Evolutionary conservation across 1,139 yeast genomes (phyloP).

Genomic region (Taphrina wiesneri): DNA sequence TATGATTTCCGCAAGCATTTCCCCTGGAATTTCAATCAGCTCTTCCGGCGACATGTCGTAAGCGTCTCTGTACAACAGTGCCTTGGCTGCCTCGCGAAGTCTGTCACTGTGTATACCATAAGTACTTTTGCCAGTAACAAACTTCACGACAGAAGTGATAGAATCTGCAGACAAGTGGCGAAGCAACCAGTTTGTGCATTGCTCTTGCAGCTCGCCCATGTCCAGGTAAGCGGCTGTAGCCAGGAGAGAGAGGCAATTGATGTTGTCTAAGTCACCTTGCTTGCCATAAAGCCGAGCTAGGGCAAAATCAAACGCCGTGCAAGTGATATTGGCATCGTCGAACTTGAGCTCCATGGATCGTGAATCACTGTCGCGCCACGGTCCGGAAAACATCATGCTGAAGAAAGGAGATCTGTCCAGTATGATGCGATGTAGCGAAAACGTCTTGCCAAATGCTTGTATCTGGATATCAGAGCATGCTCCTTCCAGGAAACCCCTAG

Average conservation of each 20-base stretch:
- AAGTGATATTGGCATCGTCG: constrained; percentile 49
- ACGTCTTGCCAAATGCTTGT: constrained; percentile 51
- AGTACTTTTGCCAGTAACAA: constrained; percentile 49
- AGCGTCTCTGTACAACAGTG: constrained; percentile 53
- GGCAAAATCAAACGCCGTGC: constrained; percentile 53
- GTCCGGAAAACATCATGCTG: constrained; percentile 50
- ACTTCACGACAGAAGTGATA: constrained; percentile 48
- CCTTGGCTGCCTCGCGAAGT: constrained; percentile 52
- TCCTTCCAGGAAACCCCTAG: constrained; percentile 44
- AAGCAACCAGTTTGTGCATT: constrained; percentile 50
- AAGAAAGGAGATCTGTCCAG: constrained; percentile 54
- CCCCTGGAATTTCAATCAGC: constrained; percentile 54
- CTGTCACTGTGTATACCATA: constrained; percentile 53
- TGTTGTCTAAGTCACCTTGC: constrained; percentile 45
- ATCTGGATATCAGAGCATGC: constrained; percentile 54
- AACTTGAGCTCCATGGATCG: constrained; percentile 48
- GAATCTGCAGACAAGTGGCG: constrained; percentile 46
- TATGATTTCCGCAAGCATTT: constrained; percentile 51
- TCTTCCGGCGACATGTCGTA: constrained; percentile 50
- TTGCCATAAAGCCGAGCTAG: constrained; percentile 53
- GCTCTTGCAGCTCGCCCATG: constrained; percentile 51
- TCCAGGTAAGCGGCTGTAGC: constrained; percentile 56
- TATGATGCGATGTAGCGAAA: constrained; percentile 52
- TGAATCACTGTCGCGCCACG: constrained; percentile 47
- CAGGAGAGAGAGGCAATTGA: constrained; percentile 49